Percentiles rank a stretch among this genome's conserved stretches.
Evolutionary conservation across 306 rosid genomes (phyloP).

Genomic region (Purshia tridentata): DNA sequence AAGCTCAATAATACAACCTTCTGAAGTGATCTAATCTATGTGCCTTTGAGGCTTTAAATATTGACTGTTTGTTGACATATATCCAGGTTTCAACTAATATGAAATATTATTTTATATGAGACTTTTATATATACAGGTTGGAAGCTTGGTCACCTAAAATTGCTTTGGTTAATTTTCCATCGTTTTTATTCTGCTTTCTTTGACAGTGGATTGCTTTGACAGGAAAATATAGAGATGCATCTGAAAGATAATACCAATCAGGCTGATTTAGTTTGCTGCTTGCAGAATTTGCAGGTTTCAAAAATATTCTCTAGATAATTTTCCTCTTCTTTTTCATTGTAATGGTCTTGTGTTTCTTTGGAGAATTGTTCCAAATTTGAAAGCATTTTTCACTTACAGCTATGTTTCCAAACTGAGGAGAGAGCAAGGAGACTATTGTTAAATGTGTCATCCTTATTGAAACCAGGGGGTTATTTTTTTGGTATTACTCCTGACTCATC

Average conservation of each 20-base stretch:
- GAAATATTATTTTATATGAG: not conserved
- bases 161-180: not conserved
- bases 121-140: not conserved
- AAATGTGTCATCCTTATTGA: slow-evolving; percentile 79
- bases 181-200: not conserved
- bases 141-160: not conserved
- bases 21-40: too few relatives aligned
- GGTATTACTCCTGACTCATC: slow-evolving; percentile 99
- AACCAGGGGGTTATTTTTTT: slow-evolving; percentile 97
- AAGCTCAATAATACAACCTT: too few relatives aligned
- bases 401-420: slow-evolving; percentile 91
- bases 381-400: slow-evolving; percentile 45
- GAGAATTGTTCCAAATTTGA: slow-evolving; percentile 15
- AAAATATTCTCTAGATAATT: not conserved
- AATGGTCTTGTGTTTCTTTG: not conserved
- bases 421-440: slow-evolving; percentile 77
- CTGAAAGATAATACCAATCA: slow-evolving; percentile 58
- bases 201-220: slow-evolving; percentile 19
- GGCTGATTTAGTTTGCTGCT: slow-evolving; percentile 88
- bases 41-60: too few relatives aligned
- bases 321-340: slow-evolving; percentile 5
- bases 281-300: slow-evolving; percentile 92
- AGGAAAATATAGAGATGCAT: slow-evolving; percentile 62
- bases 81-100: not conserved
- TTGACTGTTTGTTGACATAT: not conserved